These are phyloP conservation scores for Elsinoe perseae DNA, from an alignment of 2,329 filamentous ascomycete species.

Conservation along the genomic window DNA sequence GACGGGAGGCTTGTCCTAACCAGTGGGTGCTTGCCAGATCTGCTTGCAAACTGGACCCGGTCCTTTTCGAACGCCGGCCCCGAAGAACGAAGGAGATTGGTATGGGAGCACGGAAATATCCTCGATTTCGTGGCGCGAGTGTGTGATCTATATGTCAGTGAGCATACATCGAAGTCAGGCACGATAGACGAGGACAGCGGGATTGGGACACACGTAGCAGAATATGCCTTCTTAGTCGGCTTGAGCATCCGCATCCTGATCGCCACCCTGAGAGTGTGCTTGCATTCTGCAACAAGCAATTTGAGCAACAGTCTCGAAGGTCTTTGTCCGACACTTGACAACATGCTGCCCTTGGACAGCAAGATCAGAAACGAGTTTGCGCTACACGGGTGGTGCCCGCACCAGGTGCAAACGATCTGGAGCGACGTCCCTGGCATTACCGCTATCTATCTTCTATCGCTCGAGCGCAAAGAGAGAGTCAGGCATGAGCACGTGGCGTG, in stretches of 20 bases:
- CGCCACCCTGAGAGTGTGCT: background rate
- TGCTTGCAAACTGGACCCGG: background rate
- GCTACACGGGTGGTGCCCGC: background rate
- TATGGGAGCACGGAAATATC: background rate
- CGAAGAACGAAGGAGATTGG: background rate
- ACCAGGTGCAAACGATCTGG: background rate
- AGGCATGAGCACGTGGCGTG: background rate
- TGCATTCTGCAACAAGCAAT: background rate
- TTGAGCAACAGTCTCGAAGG: background rate
- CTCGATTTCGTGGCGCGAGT: background rate
- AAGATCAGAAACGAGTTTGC: background rate
- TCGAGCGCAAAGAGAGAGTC: background rate
- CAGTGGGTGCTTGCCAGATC: background rate
- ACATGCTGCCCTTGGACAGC: background rate
- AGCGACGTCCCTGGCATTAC: background rate
- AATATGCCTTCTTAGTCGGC: background rate
- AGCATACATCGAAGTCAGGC: background rate
- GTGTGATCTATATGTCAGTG: background rate
- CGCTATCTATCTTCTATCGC: background rate
- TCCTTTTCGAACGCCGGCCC: background rate
- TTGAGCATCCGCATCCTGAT: background rate
- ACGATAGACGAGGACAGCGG: background rate
- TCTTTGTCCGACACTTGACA: background rate
- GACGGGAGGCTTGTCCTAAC: background rate
- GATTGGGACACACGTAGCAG: background rate